Base-by-base conservation (phyloP, 306 rosid genomes). In the Hippophae gyantsensis region DNA sequence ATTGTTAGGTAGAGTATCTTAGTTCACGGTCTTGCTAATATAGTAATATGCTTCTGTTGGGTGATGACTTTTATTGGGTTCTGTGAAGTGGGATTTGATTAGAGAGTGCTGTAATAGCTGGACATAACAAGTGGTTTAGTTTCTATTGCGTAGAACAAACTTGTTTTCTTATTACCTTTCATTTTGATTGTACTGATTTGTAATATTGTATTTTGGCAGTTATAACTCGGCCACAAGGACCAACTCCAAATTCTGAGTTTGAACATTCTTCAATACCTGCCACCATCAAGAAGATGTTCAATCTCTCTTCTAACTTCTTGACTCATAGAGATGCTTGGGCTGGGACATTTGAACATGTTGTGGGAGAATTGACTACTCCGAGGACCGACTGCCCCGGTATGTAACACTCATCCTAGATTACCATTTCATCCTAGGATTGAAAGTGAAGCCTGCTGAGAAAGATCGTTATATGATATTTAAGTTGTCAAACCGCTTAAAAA, bases 321-420 rank as follows among this genome's bases (percentile, higher is more conserved):
- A 93, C 99, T 51, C 97, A 85, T 70, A 84, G 97, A 76, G 99
- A 93, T 65, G 97, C 99, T 43, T 93, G 99, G 99, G 97, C 99
- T 13, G 99, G 94, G 27, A 93, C 99, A 48, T 93, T 93, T 61
- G 99, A 93, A 75, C 74, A 79, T 38, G 65, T 88, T 61, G 81
- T 93, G 46, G 90, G 84, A 42, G 82, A 86, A 42, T 66, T 86
- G 26, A 80, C 73, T 62, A 73, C 90, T 13, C 95, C 99, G 0
- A 82, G 99, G 77, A 88, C 99, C 0, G 97, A 93, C 67, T 93
- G 99, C 71, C 99, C 97, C 58, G 90, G 99, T 93, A 76, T 84
- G 78, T 13, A 10, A 18, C 48, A 58, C 13, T 23, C 43, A 32
- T 32, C 38, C 38, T 2, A 32, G 0, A 32, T 32, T 32, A 32